These are phyloP conservation scores for Pleomassaria siparia DNA, from an alignment of 2,329 filamentous ascomycete species.

Conservation along the genomic window DNA sequence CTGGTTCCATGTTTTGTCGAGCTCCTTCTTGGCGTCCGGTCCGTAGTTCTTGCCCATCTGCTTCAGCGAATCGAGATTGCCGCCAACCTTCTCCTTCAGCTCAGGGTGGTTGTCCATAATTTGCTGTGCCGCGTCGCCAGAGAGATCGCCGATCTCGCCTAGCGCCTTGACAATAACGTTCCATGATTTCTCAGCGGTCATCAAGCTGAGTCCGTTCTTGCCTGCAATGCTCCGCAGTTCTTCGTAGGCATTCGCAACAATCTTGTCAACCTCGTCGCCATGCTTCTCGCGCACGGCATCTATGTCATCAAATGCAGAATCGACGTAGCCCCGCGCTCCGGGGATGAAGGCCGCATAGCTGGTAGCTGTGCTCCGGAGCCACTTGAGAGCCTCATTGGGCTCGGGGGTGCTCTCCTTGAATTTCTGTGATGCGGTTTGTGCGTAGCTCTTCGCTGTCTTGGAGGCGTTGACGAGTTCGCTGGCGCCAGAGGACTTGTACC, in stretches of 20 bases:
- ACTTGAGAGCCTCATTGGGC: constrained; percentile 66
- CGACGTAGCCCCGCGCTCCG: constrained; percentile 68
- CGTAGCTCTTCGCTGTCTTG: constrained; percentile 61
- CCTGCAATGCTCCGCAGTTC: constrained; percentile 65
- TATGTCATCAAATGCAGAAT: constrained; percentile 69
- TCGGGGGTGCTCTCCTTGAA: constrained; percentile 65
- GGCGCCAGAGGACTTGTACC: constrained; percentile 57
- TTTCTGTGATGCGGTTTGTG: constrained; percentile 61
- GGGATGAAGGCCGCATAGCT: constrained; percentile 73
- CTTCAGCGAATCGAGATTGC: constrained; percentile 68
- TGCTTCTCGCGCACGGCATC: constrained; percentile 69
- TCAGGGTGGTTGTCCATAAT: constrained; percentile 73
- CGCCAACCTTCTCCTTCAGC: constrained; percentile 71
- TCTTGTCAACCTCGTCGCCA: constrained; percentile 67
- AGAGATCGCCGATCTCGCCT: constrained; percentile 61
- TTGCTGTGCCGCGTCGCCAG: constrained; percentile 63
- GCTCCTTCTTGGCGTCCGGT: constrained; percentile 74
- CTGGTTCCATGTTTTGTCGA: constrained; percentile 70
- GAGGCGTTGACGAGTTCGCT: constrained; percentile 52
- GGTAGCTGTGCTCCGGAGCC: constrained; percentile 66
- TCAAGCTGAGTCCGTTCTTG: constrained; percentile 61
- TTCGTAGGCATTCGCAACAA: constrained; percentile 67
- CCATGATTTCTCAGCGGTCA: constrained; percentile 63
- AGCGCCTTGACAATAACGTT: constrained; percentile 64
- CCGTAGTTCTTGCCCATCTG: constrained; percentile 69